These are phyloP conservation scores for Eimeria praecox DNA, from an alignment of 169 alveolate species.

Conservation along the genomic window DNA sequence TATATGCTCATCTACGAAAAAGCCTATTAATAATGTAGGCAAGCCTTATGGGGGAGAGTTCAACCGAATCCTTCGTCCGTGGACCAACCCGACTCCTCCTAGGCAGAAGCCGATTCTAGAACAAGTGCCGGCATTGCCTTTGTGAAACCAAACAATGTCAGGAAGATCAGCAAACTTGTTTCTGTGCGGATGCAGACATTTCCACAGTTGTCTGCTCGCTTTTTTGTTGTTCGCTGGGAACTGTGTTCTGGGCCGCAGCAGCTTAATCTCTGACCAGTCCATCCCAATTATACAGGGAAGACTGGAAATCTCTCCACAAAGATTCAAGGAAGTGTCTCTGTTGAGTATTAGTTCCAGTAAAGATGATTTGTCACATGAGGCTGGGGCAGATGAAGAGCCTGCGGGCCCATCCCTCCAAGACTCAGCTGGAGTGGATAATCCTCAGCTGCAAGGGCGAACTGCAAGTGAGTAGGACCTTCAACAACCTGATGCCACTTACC, in stretches of 20 bases:
- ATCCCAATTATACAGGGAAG: neutral
- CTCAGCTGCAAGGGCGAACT: neutral
- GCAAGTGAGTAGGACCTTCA: neutral
- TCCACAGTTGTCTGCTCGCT: neutral
- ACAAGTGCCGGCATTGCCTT: neutral
- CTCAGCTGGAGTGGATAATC: neutral
- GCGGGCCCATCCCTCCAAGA: neutral
- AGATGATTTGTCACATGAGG: neutral
- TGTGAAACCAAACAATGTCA: neutral
- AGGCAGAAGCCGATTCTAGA: neutral
- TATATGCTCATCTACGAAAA: neutral
- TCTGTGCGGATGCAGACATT: neutral
- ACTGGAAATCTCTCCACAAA: neutral
- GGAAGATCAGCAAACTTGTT: neutral
- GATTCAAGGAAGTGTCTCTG: neutral
- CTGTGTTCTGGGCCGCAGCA: constrained; percentile 45
- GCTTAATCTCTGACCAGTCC: neutral
- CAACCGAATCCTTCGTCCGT: neutral
- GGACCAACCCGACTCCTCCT: neutral
- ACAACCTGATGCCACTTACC: neutral
- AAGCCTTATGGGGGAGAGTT: neutral
- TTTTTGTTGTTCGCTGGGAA: neutral
- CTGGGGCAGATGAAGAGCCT: neutral
- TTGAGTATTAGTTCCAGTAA: neutral
- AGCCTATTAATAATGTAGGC: neutral